Conservation (phyloP, 2,329 filamentous ascomycete genomes). For the Fusarium brevicatenulatum region DNA sequence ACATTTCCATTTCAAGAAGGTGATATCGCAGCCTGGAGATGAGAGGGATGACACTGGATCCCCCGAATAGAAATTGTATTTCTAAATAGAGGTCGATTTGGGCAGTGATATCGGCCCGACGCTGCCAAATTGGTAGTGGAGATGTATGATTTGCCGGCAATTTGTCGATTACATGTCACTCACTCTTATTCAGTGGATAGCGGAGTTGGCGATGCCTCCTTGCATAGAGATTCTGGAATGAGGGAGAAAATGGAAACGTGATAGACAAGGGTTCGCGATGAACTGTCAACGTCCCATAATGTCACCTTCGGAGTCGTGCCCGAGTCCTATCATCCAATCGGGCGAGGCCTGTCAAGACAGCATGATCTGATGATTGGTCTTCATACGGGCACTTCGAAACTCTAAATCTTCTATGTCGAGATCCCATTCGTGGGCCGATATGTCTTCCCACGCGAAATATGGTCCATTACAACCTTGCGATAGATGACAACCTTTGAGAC, state of each 20-base stretch:
- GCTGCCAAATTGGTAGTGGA: not conserved
- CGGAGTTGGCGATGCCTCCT: too few species aligned
- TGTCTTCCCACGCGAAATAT: not conserved
- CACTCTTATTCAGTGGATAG: not conserved
- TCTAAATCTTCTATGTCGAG: accelerated
- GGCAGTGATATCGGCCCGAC: not conserved
- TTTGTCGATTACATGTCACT: not conserved
- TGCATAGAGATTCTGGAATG: not conserved
- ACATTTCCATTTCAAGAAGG: not conserved
- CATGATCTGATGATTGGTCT: not conserved
- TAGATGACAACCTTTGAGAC: too few species aligned
- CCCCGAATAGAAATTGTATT: not conserved
- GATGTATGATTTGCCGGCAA: not conserved
- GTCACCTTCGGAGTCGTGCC: not conserved
- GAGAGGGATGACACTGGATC: not conserved
- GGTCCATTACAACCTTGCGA: not conserved
- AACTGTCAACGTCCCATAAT: not conserved
- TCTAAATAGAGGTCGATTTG: not conserved
- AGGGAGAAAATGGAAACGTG: not conserved
- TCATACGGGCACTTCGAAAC: not conserved
- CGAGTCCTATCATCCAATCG: not conserved
- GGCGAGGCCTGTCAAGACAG: not conserved
- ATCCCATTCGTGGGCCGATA: not conserved
- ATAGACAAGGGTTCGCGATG: not conserved
- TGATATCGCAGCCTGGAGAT: accelerated